Percentiles rank a stretch among this genome's conserved stretches.
phyloP scores from a whole-genome alignment of 1,284 basidiomycete species.

The Moesziomyces aphidis region DNA sequence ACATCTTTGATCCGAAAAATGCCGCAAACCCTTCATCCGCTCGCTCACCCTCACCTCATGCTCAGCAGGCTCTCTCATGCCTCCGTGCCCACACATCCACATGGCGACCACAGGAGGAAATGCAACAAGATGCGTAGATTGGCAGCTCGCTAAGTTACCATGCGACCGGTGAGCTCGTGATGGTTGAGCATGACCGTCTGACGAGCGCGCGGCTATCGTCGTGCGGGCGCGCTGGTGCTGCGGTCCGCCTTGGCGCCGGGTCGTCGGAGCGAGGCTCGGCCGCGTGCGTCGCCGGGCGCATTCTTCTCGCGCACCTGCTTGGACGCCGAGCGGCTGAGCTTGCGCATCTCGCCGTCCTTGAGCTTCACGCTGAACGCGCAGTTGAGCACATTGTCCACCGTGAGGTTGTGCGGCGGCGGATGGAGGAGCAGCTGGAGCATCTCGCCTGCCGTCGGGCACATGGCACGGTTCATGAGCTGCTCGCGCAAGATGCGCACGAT shows the following conservation, averaged over 20 bases:
- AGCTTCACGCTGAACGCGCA: slow-evolving; percentile 77
- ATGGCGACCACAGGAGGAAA: too few relatives aligned
- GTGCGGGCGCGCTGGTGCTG: slow-evolving; percentile 39
- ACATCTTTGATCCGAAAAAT: too few relatives aligned
- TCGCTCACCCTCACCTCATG: too few relatives aligned
- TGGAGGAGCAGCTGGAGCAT: slow-evolving; percentile 73
- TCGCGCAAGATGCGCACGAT: slow-evolving; percentile 73
- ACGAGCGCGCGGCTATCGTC: slow-evolving; percentile 1
- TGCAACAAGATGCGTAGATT: too few relatives aligned
- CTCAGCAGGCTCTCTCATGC: too few relatives aligned
- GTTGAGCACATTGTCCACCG: slow-evolving; percentile 73
- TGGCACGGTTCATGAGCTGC: slow-evolving; percentile 74
- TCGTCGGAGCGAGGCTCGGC: slow-evolving; percentile 5
- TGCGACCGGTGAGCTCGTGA: too few relatives aligned
- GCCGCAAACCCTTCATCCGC: too few relatives aligned
- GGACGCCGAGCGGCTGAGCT: slow-evolving; percentile 70
- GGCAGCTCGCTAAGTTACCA: too few relatives aligned
- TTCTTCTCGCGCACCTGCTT: slow-evolving; percentile 57
- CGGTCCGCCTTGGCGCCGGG: slow-evolving; percentile 6
- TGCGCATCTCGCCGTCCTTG: slow-evolving; percentile 83
- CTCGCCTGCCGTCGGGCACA: slow-evolving; percentile 70
- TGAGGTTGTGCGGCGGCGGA: slow-evolving; percentile 69
- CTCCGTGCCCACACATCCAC: too few relatives aligned
- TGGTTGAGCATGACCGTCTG: too few relatives aligned
- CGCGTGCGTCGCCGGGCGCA: slow-evolving; percentile 33